Evolutionary conservation across 495 filamentous ascomycete genomes (phyloP).

Genomic region (Penicillium odoratum): DNA sequence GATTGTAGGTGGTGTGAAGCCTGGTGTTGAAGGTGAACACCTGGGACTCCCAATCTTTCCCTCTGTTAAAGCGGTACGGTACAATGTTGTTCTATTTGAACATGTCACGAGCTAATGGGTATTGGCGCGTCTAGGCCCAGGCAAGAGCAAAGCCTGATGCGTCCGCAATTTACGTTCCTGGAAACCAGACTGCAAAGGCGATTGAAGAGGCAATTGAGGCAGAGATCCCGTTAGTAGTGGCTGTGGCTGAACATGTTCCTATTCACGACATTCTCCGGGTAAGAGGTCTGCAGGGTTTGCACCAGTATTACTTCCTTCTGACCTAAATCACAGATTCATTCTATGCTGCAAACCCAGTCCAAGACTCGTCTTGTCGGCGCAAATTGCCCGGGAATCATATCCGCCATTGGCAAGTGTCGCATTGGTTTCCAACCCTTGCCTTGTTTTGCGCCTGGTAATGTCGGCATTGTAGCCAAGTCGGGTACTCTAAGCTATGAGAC

Average conservation of each 20-base stretch:
- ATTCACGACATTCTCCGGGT: constrained; percentile 82
- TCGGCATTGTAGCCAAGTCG: constrained; percentile 86
- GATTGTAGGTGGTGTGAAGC: constrained; percentile 84
- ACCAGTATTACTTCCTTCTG: background rate
- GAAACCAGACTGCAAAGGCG: constrained; percentile 70
- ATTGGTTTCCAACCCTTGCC: constrained; percentile 86
- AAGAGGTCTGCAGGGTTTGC: constrained; percentile 18
- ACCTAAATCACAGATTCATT: constrained; percentile 59
- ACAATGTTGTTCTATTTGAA: background rate
- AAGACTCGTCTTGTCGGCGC: constrained; percentile 80
- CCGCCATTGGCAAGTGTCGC: constrained; percentile 74
- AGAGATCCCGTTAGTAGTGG: constrained; percentile 82
- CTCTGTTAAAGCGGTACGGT: constrained; percentile 60
- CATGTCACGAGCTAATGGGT: background rate
- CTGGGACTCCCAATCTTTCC: constrained; percentile 78
- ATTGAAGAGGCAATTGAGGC: constrained; percentile 90
- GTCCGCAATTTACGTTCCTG: constrained; percentile 83
- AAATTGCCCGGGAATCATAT: constrained; percentile 88
- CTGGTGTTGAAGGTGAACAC: constrained; percentile 74
- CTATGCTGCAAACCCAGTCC: constrained; percentile 77
- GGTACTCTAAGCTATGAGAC: constrained; percentile 89
- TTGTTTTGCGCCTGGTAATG: constrained; percentile 68
- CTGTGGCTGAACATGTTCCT: constrained; percentile 90
- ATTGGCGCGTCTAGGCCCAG: constrained; percentile 56
- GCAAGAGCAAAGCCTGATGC: constrained; percentile 77